Base-by-base conservation (phyloP, 257 asterid genomes). In the Jacaranda copaia region DNA sequence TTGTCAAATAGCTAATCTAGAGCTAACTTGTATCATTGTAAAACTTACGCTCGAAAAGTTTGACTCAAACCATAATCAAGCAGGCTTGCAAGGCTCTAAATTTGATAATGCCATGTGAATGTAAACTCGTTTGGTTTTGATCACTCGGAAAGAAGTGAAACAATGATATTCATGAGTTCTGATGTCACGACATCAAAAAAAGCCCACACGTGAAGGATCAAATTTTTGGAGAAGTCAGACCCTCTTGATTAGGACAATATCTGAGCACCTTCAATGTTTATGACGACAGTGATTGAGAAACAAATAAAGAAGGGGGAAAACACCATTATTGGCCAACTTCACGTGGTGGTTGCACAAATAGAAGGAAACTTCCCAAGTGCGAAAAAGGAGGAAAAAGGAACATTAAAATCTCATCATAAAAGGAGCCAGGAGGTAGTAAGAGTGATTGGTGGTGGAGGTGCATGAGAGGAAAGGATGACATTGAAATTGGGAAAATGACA, bases 271-370 rank as follows among this genome's bases (percentile, higher is more conserved):
- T 59, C 35, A 12, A 9, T 68, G 68, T 61, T 35, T 38, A 69
- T 20, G 38, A 57, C 68, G 74, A 78, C 18, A 61, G 43, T 48
- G 78, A 78, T 57, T 45, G 83, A 68, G 59, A 73, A 53, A 42
- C 5, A 70, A 71, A 25, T 53, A 75, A 82, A n/a, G 46, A 19
- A 12, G 52, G 70, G 4, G 25, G 61, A 73, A 32, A 53, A 35
- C 75, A 65, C 53, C 57, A 80, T 84, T 73, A 80, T 78, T 75
- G 80, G 5, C 70, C 61, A 11, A 40, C 39, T 70, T 84, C 87
- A 84, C 85, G 83, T 74, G 87, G 77, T 84, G 83, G 73, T 80
- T 77, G 76, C 78, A 57, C 73, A 77, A 70, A 45, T 65, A 77
- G n/a, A 77, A 25, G 57, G 74, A 36, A 6, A 13, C 16, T n/a